Evolutionary conservation across 2,329 filamentous ascomycete species (phyloP).

Genomic region (Tricladium varicosporioides): DNA sequence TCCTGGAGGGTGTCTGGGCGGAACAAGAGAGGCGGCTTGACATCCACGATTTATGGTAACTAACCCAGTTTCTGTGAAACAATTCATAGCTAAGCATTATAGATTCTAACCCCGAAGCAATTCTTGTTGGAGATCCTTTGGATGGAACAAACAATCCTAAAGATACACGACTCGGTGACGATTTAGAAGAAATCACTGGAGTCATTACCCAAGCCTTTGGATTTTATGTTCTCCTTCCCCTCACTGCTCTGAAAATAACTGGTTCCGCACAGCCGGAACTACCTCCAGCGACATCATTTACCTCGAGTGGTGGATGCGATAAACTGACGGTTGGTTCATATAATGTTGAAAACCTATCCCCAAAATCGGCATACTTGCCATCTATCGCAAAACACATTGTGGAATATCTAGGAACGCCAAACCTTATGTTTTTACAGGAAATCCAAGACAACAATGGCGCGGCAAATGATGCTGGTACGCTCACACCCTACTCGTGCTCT

Average conservation of each 20-base stretch:
- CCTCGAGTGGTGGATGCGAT: constrained; percentile 54
- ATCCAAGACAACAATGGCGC: constrained; percentile 65
- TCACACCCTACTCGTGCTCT: too few relatives aligned
- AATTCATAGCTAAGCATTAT: constrained; percentile 2
- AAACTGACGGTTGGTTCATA: constrained; percentile 65
- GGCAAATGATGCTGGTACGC: constrained; percentile 54
- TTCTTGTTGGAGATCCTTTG: constrained; percentile 62
- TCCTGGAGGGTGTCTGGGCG: constrained; percentile 61
- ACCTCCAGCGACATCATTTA: constrained; percentile 50
- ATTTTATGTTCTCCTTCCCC: constrained; percentile 66
- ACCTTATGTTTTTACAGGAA: constrained; percentile 68
- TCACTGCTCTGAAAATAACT: constrained; percentile 52
- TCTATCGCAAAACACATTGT: constrained; percentile 64
- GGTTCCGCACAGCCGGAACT: constrained; percentile 43
- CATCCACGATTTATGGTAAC: constrained; percentile 54
- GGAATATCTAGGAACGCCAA: constrained; percentile 59
- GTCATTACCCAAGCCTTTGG: constrained; percentile 64
- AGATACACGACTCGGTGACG: constrained; percentile 62
- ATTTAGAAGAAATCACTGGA: constrained; percentile 65
- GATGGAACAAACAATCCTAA: constrained; percentile 61
- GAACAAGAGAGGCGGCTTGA: constrained; percentile 63
- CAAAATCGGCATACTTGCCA: constrained; percentile 53
- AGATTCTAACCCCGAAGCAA: constrained; percentile 69
- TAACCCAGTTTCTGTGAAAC: neutral
- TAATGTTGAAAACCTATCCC: constrained; percentile 68